These are phyloP conservation scores for Boeremia lycopersici DNA, from an alignment of 2,329 filamentous ascomycete species.

Conservation along the genomic window DNA sequence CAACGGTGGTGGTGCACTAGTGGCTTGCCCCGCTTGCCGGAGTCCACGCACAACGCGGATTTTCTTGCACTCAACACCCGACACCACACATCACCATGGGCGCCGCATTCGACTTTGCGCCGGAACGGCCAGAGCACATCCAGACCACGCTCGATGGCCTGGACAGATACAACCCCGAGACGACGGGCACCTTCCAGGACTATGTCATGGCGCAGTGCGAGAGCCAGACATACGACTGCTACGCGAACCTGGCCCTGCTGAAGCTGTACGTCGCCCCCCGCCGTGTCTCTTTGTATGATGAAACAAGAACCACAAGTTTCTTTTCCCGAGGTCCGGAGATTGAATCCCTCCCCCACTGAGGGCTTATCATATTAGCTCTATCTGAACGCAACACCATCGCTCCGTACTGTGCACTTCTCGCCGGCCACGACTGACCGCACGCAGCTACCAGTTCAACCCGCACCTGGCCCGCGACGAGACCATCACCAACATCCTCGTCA, in stretches of 20 bases:
- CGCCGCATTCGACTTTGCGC: slow-evolving; percentile 79
- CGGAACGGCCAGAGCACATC: slow-evolving; percentile 90
- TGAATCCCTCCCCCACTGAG: slow-evolving; percentile 70
- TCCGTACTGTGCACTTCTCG: background rate
- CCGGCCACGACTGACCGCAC: slow-evolving; percentile 21
- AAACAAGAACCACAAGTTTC: slow-evolving; percentile 81
- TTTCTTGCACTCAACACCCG: slow-evolving; percentile 6
- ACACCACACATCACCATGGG: slow-evolving; percentile 48
- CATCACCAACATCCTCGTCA: slow-evolving; percentile 98
- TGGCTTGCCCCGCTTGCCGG: slow-evolving; percentile 13
- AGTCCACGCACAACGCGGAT: slow-evolving; percentile 16
- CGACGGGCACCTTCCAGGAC: slow-evolving; percentile 88
- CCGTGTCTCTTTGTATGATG: slow-evolving; percentile 64
- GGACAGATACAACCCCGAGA: slow-evolving; percentile 98
- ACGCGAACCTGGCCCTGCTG: slow-evolving; percentile 92
- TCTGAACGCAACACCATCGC: slow-evolving; percentile 61
- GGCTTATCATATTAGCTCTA: slow-evolving; percentile 71
- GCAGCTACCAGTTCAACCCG: slow-evolving; percentile 98
- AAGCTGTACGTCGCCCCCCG: slow-evolving; percentile 79
- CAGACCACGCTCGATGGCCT: slow-evolving; percentile 94
- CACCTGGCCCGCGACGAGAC: slow-evolving; percentile 96
- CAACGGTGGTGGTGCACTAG: slow-evolving; percentile 14
- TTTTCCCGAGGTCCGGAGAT: slow-evolving; percentile 81
- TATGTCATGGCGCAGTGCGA: slow-evolving; percentile 96
- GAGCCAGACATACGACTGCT: slow-evolving; percentile 90